These are phyloP conservation scores for Epichloe elymi DNA, from an alignment of 2,329 filamentous ascomycete species.

Conservation along the genomic window DNA sequence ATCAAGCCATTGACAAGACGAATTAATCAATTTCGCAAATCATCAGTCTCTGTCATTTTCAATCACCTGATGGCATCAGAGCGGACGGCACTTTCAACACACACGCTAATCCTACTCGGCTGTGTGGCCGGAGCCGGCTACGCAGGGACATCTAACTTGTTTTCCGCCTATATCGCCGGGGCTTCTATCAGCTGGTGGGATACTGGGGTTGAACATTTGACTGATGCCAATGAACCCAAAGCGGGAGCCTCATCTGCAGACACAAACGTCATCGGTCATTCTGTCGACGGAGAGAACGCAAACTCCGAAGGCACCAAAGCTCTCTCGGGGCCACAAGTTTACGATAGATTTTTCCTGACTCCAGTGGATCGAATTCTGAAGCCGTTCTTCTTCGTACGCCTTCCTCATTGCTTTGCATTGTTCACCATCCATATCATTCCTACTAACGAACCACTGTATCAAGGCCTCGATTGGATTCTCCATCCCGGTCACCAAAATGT, in stretches of 20 bases:
- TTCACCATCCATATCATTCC: not conserved
- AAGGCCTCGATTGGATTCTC: conserved; percentile 55
- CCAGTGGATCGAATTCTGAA: conserved; percentile 40
- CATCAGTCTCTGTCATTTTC: conserved; percentile 7
- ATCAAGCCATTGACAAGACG: conserved; percentile 26
- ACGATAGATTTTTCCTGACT: conserved; percentile 26
- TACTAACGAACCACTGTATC: not conserved
- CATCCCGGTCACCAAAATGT: conserved; percentile 61
- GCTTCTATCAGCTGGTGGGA: conserved; percentile 49
- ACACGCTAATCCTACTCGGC: conserved; percentile 36
- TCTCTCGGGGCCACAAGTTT: conserved; percentile 14
- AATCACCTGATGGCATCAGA: conserved; percentile 14
- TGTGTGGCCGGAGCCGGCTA: conserved; percentile 39
- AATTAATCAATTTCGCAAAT: conserved; percentile 20
- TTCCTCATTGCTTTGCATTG: not conserved
- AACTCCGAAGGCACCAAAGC: not conserved
- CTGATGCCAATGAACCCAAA: conserved; percentile 9
- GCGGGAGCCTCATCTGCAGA: not conserved
- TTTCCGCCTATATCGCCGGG: conserved; percentile 51
- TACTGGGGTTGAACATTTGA: conserved; percentile 12
- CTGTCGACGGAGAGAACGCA: not conserved
- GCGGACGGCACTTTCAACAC: conserved; percentile 28
- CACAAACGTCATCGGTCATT: not conserved
- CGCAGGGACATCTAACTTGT: conserved; percentile 48
- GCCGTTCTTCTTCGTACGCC: conserved; percentile 56